Percentiles rank a stretch among this genome's conserved stretches.
Evolutionary conservation across 129 eudicot genomes (phyloP).

Genomic region (Centrapalus pauciflorus): DNA sequence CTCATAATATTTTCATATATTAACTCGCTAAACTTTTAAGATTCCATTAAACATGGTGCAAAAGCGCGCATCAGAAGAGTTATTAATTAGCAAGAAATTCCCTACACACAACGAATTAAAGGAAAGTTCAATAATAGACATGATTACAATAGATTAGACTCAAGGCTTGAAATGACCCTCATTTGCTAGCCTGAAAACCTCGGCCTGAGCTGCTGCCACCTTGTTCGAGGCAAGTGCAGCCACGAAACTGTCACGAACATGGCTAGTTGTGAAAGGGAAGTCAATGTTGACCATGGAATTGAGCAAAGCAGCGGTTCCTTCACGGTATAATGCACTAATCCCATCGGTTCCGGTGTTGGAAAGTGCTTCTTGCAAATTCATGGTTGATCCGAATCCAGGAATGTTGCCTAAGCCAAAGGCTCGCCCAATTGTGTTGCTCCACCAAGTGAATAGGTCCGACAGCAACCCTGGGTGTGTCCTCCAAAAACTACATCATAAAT

Average conservation of each 20-base stretch:
- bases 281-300: slow-evolving; percentile 57
- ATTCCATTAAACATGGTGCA: slow-evolving; percentile 25
- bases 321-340: slow-evolving; percentile 63
- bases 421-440: slow-evolving; percentile 45
- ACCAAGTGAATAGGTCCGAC: slow-evolving; percentile 46
- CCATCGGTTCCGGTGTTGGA: slow-evolving; percentile 64
- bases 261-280: slow-evolving; percentile 62
- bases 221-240: slow-evolving; percentile 51
- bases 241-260: slow-evolving; percentile 53
- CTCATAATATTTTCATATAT: too few relatives aligned
- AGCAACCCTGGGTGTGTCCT: slow-evolving; percentile 48
- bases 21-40: slow-evolving; percentile 12
- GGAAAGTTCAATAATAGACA: not conserved
- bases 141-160: slow-evolving; percentile 16
- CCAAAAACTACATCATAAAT: slow-evolving; percentile 55
- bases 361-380: slow-evolving; percentile 56
- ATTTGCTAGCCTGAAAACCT: slow-evolving; percentile 70
- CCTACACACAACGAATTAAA: slow-evolving; percentile 11
- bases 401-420: slow-evolving; percentile 37
- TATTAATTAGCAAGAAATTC: slow-evolving; percentile 11
- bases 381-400: slow-evolving; percentile 44
- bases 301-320: slow-evolving; percentile 73
- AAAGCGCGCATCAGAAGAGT: not conserved
- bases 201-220: slow-evolving; percentile 73
- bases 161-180: slow-evolving; percentile 58